These are phyloP conservation scores for Neurospora tetrasperma DNA, from an alignment of 495 filamentous ascomycete species.

Conservation along the genomic window DNA sequence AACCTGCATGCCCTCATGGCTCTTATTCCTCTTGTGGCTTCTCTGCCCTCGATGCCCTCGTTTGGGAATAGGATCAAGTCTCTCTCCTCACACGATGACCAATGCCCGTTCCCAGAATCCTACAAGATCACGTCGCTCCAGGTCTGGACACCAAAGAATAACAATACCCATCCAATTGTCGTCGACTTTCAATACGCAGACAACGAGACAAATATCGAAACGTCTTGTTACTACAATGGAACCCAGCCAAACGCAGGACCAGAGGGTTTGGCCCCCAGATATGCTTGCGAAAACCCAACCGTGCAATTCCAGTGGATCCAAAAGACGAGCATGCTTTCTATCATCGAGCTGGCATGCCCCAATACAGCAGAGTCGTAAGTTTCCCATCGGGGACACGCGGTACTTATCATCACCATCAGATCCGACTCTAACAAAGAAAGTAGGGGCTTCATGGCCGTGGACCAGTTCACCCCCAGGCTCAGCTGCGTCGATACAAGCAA, in stretches of 20 bases:
- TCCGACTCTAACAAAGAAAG: neutral
- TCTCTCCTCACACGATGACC: neutral
- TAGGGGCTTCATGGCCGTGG: slow-evolving; percentile 14
- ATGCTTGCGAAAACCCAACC: slow-evolving; percentile 20
- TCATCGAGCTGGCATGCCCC: slow-evolving; percentile 26
- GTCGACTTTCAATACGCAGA: slow-evolving; percentile 19
- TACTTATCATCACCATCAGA: neutral
- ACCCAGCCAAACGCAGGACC: slow-evolving; percentile 16
- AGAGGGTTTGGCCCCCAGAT: slow-evolving; percentile 12
- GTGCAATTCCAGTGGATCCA: slow-evolving; percentile 43
- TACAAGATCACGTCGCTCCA: slow-evolving; percentile 16
- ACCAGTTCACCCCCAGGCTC: slow-evolving; percentile 7
- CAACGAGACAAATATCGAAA: slow-evolving; percentile 13
- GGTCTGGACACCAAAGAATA: slow-evolving; percentile 11
- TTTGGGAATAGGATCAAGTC: neutral
- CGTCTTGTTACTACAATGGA: slow-evolving; percentile 20
- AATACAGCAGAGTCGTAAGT: slow-evolving; percentile 7
- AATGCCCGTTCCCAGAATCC: slow-evolving; percentile 14
- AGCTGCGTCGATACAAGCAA: slow-evolving; percentile 7
- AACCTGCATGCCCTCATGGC: slow-evolving; percentile 7
- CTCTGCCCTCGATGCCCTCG: slow-evolving; percentile 7
- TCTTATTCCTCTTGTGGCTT: slow-evolving; percentile 2
- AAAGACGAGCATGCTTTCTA: slow-evolving; percentile 12
- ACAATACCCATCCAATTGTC: slow-evolving; percentile 5
- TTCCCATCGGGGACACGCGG: neutral